phyloP scores from a whole-genome alignment of 2,329 filamentous ascomycete genomes.

The Lasiodiplodia gonubiensis region DNA sequence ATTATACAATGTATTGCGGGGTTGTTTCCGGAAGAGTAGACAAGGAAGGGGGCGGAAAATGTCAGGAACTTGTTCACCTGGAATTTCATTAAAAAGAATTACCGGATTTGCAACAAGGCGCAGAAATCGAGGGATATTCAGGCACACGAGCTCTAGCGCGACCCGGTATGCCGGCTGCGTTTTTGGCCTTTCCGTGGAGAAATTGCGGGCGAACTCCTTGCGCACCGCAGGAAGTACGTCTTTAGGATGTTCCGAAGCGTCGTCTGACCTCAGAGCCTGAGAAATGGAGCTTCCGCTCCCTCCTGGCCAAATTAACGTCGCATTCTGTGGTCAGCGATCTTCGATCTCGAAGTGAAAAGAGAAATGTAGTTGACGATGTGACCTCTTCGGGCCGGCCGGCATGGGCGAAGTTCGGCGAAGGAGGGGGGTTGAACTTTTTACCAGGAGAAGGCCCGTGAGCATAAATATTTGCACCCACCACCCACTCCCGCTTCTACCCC shows the following conservation, averaged over 20 bases:
- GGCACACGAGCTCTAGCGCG: conserved; percentile 8
- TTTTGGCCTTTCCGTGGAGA: not conserved
- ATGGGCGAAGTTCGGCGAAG: conserved; percentile 11
- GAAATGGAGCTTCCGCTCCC: not conserved
- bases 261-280: not conserved
- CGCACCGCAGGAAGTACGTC: not conserved
- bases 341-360: not conserved
- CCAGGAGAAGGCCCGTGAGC: conserved; percentile 7
- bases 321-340: not conserved
- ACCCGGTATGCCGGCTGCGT: not conserved
- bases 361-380: not conserved
- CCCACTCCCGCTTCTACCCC: not conserved
- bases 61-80: not conserved
- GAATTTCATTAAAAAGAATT: conserved; percentile 16
- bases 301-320: not conserved
- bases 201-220: not conserved
- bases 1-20: not conserved
- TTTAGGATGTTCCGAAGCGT: not conserved
- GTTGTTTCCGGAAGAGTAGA: not conserved
- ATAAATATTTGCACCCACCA: conserved; percentile 2
- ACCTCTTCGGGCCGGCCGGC: not conserved
- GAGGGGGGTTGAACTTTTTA: not conserved
- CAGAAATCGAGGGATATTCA: not conserved
- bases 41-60: conserved; percentile 7
- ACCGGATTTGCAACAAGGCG: conserved; percentile 9